A percentile compares a stretch with the other conserved stretches of the same genome.
Evolutionary conservation across 768 basidiomycete species (phyloP).

Genomic region (Leccinum subgranulosum): DNA sequence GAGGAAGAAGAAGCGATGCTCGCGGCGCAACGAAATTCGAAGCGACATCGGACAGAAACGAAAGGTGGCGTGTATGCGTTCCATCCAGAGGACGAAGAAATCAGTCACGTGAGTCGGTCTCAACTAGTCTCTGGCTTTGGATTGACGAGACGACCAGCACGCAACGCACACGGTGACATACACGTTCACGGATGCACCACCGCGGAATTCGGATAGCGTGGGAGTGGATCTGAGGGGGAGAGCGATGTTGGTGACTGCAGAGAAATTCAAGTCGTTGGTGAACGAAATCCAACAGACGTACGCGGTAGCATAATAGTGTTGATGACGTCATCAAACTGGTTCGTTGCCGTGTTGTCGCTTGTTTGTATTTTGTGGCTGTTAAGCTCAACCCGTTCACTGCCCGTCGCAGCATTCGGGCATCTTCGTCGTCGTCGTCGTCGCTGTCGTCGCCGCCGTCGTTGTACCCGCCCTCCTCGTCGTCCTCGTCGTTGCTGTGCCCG

Average conservation of each 20-base stretch:
- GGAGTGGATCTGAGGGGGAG: slow-evolving; percentile 69
- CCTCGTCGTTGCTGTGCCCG: background rate
- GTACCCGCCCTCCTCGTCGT: background rate
- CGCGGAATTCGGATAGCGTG: slow-evolving; percentile 62
- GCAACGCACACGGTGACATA: slow-evolving; percentile 31
- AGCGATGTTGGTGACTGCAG: slow-evolving; percentile 57
- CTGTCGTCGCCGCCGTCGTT: background rate
- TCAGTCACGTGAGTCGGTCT: slow-evolving; percentile 49
- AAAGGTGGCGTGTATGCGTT: slow-evolving; percentile 64
- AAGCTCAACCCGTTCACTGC: background rate
- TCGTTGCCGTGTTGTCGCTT: slow-evolving; percentile 12
- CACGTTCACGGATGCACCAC: slow-evolving; percentile 48
- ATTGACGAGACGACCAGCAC: slow-evolving; percentile 7
- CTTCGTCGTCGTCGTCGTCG: background rate
- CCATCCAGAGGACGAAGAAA: slow-evolving; percentile 82
- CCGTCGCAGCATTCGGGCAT: background rate
- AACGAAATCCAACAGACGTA: slow-evolving; percentile 36
- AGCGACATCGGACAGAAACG: slow-evolving; percentile 33
- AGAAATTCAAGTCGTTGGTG: slow-evolving; percentile 41
- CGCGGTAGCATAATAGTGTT: slow-evolving; percentile 4
- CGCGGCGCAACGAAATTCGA: slow-evolving; percentile 40
- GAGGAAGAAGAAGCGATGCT: slow-evolving; percentile 58
- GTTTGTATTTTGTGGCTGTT: slow-evolving; percentile 17
- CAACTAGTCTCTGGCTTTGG: background rate
- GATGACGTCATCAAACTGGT: background rate